Evolutionary conservation across 306 rosid genomes (phyloP).

Genomic region (Chamaecrista fasciculata): DNA sequence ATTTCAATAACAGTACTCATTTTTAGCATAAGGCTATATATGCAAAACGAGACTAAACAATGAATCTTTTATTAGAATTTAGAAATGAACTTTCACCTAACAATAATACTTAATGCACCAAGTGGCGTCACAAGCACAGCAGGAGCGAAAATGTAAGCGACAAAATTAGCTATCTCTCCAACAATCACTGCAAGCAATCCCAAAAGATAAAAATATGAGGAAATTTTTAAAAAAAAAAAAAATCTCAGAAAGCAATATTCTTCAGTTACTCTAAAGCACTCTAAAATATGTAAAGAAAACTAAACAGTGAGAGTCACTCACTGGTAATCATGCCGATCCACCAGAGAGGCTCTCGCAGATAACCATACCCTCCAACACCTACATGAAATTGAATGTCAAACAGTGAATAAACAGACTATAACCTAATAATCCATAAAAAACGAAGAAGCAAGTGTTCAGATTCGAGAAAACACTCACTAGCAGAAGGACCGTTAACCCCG

Average conservation of each 20-base stretch:
- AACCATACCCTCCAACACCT: slow-evolving; percentile 92
- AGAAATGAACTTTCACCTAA: slow-evolving; percentile 50
- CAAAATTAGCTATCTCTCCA: slow-evolving; percentile 83
- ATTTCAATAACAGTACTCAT: slow-evolving; percentile 19
- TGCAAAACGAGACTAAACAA: neutral
- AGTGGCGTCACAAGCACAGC: slow-evolving; percentile 89
- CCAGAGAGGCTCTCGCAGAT: slow-evolving; percentile 79
- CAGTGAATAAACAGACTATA: neutral
- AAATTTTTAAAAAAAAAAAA: neutral
- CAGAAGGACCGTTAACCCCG: slow-evolving; percentile 57
- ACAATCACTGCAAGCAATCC: slow-evolving; percentile 61
- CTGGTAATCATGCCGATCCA: slow-evolving; percentile 93
- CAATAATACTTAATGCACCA: slow-evolving; percentile 90
- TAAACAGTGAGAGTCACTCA: slow-evolving; percentile 33
- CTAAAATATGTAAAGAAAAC: neutral
- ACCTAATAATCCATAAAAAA: neutral
- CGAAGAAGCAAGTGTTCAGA: neutral
- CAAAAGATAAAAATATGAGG: neutral
- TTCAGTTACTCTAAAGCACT: neutral
- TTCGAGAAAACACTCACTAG: slow-evolving; percentile 42
- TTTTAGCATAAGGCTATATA: neutral
- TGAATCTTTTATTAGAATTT: neutral
- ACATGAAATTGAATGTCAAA: neutral
- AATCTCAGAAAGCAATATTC: neutral
- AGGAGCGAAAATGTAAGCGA: slow-evolving; percentile 77